phyloP scores from a whole-genome alignment of 2,329 filamentous ascomycete species.

The Apiospora saccharicola region DNA sequence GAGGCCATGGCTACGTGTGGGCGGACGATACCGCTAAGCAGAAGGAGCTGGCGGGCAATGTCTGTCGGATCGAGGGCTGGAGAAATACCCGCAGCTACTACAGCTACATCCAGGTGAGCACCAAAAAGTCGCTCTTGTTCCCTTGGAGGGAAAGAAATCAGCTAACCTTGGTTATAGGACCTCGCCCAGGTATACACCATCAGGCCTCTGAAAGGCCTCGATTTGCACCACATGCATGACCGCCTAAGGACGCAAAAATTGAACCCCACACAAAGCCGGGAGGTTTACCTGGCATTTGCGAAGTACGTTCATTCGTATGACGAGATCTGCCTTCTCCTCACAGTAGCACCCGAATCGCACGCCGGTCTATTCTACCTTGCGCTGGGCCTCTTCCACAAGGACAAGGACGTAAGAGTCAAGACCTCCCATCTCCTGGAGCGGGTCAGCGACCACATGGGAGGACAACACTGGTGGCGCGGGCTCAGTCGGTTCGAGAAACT shows the following conservation, averaged over 20 bases:
- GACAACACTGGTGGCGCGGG: constrained; percentile 89
- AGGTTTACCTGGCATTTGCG: constrained; percentile 84
- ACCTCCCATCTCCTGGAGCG: constrained; percentile 83
- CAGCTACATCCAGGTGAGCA: constrained; percentile 83
- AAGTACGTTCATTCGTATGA: constrained; percentile 81
- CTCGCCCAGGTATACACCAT: constrained; percentile 69
- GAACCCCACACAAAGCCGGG: constrained; percentile 75
- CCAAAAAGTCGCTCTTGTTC: neutral
- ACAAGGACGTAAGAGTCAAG: constrained; percentile 77
- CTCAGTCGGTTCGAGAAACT: constrained; percentile 89
- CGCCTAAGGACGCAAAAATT: constrained; percentile 85
- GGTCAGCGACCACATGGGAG: constrained; percentile 86
- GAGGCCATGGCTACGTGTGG: constrained; percentile 96
- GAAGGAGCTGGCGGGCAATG: constrained; percentile 88
- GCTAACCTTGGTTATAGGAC: constrained; percentile 54
- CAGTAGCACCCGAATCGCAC: constrained; percentile 83
- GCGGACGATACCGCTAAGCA: constrained; percentile 80
- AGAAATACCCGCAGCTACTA: constrained; percentile 95
- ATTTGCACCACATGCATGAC: constrained; percentile 92
- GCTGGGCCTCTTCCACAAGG: constrained; percentile 90
- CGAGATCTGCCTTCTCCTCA: constrained; percentile 84
- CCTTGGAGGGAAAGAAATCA: neutral
- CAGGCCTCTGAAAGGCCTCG: constrained; percentile 78
- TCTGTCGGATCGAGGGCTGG: constrained; percentile 95
- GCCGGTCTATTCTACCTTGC: constrained; percentile 91